Evolutionary conservation across 2,329 filamentous ascomycete genomes (phyloP), one percentile per base, ranked within the genome.

Genomic region (Fusarium veterinarium): DNA sequence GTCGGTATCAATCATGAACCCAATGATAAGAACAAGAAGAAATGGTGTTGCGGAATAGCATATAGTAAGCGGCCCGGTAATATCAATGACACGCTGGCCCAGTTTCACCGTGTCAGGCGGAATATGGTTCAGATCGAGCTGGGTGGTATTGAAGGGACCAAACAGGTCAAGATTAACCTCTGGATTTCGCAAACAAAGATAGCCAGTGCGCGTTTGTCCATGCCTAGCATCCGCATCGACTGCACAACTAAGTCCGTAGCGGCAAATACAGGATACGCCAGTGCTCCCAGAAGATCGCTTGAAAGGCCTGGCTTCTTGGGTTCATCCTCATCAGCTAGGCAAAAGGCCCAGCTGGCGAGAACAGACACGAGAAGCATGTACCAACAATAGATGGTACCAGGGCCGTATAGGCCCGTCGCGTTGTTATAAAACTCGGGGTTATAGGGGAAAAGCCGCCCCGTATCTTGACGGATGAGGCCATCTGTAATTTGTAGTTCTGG

Each of bases 341-440:
- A 41, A 25, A 38, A 48, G 1, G 44, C n/a, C 66, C 64, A 69
- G 4, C 7, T 63, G 5, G 20, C 31, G 1, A 69, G 25, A 9
- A 69, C 66, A 4, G 66, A 69, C 6, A 41, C 25, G 2, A 64
- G 58, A 9, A 69, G 52, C 58, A 69, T 58, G 19, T 69, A 64
- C 64, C 66, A 69, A 16, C 66, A 69, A 38, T 64, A 69, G 17
- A 60, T 41, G 2, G 65, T 49, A 1, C 67, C 67, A 5, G 67
- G 65, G 1, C 65, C 67, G 6, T 69, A 69, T 4, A 69, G 3
- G 2, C 67, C 65, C 2, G 65, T 49, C 2, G 51, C 65, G 5
- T 20, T 55, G 8, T 51, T 20, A 23, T 69, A 69, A 6, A 69
- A 64, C 16, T 69, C 67, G 12, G 67, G 52, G n/a, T 69, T 69